phyloP scores from a whole-genome alignment of 2,329 filamentous ascomycete genomes.

The Sordariomycetes sp. region DNA sequence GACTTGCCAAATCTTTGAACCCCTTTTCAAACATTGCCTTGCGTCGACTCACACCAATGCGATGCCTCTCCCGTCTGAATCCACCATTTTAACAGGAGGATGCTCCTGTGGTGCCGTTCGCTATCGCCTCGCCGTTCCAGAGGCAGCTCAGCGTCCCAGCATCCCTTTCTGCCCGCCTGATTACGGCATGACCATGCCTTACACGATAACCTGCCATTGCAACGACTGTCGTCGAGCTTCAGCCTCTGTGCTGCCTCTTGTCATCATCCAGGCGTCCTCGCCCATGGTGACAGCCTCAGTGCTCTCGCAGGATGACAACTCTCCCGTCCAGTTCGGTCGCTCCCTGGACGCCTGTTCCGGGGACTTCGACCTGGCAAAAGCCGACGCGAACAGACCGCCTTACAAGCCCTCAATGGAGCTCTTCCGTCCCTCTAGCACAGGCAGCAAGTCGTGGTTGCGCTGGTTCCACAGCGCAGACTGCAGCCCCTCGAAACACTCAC shows the following conservation, averaged over 20 bases:
- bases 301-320: constrained; percentile 3
- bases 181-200: constrained; percentile 8
- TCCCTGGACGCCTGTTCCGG: constrained; percentile 9
- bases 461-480: constrained; percentile 14
- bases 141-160: constrained; percentile 6
- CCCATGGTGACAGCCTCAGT: constrained; percentile 13
- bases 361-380: constrained; percentile 7
- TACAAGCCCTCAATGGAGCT: constrained; percentile 11
- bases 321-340: constrained; percentile 8
- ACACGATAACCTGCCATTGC: constrained; percentile 12
- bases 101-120: constrained; percentile 16
- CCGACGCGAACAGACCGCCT: constrained; percentile 8
- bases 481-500: constrained; percentile 7
- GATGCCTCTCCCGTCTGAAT: constrained; percentile 13
- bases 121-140: constrained; percentile 12
- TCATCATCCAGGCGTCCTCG: constrained; percentile 7
- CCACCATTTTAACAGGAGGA: constrained; percentile 13
- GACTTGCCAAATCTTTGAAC: no score
- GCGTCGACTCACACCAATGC: no score
- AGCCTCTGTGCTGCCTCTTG: constrained; percentile 5
- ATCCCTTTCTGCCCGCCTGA: constrained; percentile 8
- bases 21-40: no score
- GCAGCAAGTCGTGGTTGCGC: constrained; percentile 10
- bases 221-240: constrained; percentile 13
- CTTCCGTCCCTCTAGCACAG: constrained; percentile 7